phyloP scores from a whole-genome alignment of 768 basidiomycete species.

The Clavaria fumosa region DNA sequence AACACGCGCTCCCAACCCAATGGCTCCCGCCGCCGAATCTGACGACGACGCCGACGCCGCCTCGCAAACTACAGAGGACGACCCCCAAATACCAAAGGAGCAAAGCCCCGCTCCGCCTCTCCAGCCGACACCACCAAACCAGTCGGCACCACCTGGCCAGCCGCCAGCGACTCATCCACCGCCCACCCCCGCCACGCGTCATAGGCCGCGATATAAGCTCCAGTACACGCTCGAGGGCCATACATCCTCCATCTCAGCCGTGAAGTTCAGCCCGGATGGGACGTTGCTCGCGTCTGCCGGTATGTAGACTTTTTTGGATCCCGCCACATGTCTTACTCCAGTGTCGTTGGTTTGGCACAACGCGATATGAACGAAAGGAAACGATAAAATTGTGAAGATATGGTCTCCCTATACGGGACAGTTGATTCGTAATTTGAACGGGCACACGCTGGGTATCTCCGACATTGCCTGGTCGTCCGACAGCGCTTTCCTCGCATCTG shows the following conservation, averaged over 20 bases:
- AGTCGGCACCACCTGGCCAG: constrained; percentile 16
- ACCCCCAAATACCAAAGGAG: constrained; percentile 58
- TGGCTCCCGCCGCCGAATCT: constrained; percentile 21
- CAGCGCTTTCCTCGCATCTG: constrained; percentile 70
- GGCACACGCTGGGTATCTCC: constrained; percentile 73
- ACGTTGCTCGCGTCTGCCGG: constrained; percentile 75
- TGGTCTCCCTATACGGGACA: constrained; percentile 74
- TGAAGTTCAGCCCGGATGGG: constrained; percentile 88
- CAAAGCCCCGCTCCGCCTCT: constrained; percentile 27
- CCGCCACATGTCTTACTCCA: background rate
- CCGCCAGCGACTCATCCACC: constrained; percentile 19
- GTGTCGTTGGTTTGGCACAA: constrained; percentile 4
- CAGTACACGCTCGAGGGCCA: constrained; percentile 62
- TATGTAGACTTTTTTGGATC: constrained; percentile 22
- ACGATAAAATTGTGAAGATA: constrained; percentile 65
- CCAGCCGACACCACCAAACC: constrained; percentile 18
- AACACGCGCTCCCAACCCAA: background rate
- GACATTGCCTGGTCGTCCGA: constrained; percentile 85
- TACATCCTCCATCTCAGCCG: constrained; percentile 68
- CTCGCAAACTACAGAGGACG: constrained; percentile 77
- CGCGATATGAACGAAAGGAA: constrained; percentile 28
- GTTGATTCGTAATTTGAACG: constrained; percentile 55
- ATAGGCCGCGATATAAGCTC: constrained; percentile 55
- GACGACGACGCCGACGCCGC: constrained; percentile 48
- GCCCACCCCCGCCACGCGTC: constrained; percentile 22